A percentile compares a stretch with the other conserved stretches of the same genome.
phyloP scores from a whole-genome alignment of 2,329 filamentous ascomycete genomes.

The Sporothrix brasiliensis region DNA sequence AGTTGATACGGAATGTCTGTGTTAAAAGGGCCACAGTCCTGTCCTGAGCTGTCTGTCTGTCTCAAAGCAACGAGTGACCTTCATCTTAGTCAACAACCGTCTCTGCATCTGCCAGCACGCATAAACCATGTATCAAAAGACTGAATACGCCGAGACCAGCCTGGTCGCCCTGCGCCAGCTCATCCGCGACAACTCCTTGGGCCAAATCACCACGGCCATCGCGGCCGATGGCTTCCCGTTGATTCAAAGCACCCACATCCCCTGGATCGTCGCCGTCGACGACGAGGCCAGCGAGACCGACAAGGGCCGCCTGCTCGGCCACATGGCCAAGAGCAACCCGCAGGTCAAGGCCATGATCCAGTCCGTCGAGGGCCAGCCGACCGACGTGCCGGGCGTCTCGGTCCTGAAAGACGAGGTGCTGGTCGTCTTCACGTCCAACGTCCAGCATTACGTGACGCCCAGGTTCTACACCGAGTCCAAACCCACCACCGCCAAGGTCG shows the following conservation, averaged over 20 bases:
- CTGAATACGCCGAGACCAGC: conserved; percentile 55
- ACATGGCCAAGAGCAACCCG: conserved; percentile 65
- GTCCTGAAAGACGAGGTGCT: conserved; percentile 58
- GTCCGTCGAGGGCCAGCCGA: conserved; percentile 38
- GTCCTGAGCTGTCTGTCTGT: too few relatives aligned
- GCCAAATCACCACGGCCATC: conserved; percentile 65
- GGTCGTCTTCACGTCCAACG: conserved; percentile 61
- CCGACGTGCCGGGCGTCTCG: not conserved
- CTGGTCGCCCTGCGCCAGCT: conserved; percentile 56
- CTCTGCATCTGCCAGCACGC: not conserved
- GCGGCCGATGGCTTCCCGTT: conserved; percentile 51
- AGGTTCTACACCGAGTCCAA: conserved; percentile 70
- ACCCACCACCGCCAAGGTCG: conserved; percentile 65
- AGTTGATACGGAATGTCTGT: too few relatives aligned
- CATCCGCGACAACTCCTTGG: conserved; percentile 63
- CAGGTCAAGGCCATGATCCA: conserved; percentile 65
- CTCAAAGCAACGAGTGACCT: too few relatives aligned
- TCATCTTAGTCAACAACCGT: not conserved
- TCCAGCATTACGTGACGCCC: conserved; percentile 68
- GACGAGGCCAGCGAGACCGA: conserved; percentile 48
- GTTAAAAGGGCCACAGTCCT: too few relatives aligned
- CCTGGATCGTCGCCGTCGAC: conserved; percentile 58
- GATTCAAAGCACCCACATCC: conserved; percentile 63
- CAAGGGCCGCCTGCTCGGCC: conserved; percentile 58
- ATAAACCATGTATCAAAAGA: conserved; percentile 59